These are phyloP conservation scores for Fagopyrum tataricum DNA, from an alignment of 148 eudicot genomes.

Conservation along the genomic window DNA sequence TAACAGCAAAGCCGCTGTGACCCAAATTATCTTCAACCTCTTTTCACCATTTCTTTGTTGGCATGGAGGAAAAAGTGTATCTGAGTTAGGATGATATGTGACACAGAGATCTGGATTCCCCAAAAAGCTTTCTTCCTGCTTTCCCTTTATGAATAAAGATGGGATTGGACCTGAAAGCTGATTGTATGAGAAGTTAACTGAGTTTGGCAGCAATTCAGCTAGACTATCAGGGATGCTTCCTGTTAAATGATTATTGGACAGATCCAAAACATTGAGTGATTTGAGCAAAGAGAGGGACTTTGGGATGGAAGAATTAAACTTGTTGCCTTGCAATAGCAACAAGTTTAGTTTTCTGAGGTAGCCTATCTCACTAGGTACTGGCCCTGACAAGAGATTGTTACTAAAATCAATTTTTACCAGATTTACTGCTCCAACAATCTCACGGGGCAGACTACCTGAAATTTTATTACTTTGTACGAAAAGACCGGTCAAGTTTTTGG, in stretches of 20 bases:
- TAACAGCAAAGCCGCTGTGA: constrained; percentile 46
- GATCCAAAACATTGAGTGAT: constrained; percentile 71
- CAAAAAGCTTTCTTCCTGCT: constrained; percentile 57
- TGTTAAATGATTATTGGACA: constrained; percentile 55
- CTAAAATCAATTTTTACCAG: constrained; percentile 79
- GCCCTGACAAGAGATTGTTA: constrained; percentile 60
- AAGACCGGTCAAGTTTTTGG: constrained; percentile 62
- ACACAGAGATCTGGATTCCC: constrained; percentile 71
- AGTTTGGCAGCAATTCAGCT: constrained; percentile 50
- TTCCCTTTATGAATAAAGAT: constrained; percentile 43
- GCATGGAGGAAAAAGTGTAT: constrained; percentile 47
- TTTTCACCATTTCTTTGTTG: constrained; percentile 28
- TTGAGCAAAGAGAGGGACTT: constrained; percentile 47
- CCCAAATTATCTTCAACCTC: constrained; percentile 50
- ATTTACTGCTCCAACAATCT: constrained; percentile 49
- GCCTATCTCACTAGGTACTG: constrained; percentile 67
- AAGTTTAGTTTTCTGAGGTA: constrained; percentile 51
- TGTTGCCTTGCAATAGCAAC: constrained; percentile 56
- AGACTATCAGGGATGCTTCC: constrained; percentile 66
- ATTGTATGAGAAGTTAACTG: constrained; percentile 64
- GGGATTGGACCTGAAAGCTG: constrained; percentile 76
- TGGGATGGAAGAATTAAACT: constrained; percentile 60
- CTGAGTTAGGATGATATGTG: constrained; percentile 30
- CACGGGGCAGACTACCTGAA: constrained; percentile 62
- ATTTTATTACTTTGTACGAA: constrained; percentile 59